Base-by-base conservation (phyloP, 129 eudicot genomes). In the Pittosporum tobira region DNA sequence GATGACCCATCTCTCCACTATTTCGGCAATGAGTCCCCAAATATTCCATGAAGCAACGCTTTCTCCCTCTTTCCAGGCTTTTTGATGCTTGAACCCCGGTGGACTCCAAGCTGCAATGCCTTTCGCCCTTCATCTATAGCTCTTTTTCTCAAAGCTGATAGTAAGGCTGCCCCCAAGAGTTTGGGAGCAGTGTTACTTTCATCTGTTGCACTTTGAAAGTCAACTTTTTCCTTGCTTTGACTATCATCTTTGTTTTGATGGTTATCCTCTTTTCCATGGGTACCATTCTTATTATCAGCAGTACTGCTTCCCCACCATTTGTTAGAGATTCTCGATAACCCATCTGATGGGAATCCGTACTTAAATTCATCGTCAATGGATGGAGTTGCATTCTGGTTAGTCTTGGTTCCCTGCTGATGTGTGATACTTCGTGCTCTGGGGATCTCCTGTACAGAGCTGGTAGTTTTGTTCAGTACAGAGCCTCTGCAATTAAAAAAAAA, bases 271-370 rank as follows among this genome's bases (percentile, higher is more conserved):
- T 34, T 59, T 46, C 34, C 62, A 27, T 36, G 15, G 20, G 25
- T 21, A 34, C 57, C 61, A 7, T 23, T 19, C 27, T 45, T 56
- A 31, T n/a, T 44, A 10, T 12, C 50, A 26, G 37, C 25, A 29
- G 18, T 12, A 28, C 59, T 56, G 49, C 71, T 66, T 61, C 74
- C 87, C 87, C 87, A 81, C 87, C 87, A 81, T 48, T 67, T 73
- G 51, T 56, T 49, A 11, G 77, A 59, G 48, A 58, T 62, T 40
- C 31, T 49, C 51, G 79, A 72, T 53, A 81, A 73, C 52, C 87
- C 87, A 62, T 66, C 64, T 64, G 74, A 69, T 16, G 87, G 83
- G 56, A 81, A 81, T 19, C 87, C 87, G 44, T 72, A 77, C 63
- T 70, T 76, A 43, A 76, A 81, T 59, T 81, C 87, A 52, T 81